Conservation (phyloP, 2,329 filamentous ascomycete genomes). For the Periconia sp. region DNA sequence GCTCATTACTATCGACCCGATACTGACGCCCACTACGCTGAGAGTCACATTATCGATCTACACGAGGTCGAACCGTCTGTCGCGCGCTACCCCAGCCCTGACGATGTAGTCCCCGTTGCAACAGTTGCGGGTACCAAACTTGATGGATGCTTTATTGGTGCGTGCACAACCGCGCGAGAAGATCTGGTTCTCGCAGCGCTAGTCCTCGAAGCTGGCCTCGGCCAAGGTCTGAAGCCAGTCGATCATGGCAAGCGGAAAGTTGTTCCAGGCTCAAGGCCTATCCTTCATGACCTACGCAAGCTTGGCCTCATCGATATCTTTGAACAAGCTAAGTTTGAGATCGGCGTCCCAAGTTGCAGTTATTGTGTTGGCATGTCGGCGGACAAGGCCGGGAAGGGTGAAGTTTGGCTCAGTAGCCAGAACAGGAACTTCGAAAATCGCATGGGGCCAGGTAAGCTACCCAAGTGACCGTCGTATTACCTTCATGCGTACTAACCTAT, state of each 20-base stretch:
- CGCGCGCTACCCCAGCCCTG: conserved; percentile 47
- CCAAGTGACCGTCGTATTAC: not conserved
- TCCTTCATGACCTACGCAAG: conserved; percentile 39
- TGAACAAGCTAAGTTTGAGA: conserved; percentile 45
- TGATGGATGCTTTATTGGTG: conserved; percentile 52
- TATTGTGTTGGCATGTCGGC: conserved; percentile 50
- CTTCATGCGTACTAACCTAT: not conserved
- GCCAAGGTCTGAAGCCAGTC: conserved; percentile 32
- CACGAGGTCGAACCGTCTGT: conserved; percentile 42
- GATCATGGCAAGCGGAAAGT: conserved; percentile 43
- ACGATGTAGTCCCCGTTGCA: conserved; percentile 47
- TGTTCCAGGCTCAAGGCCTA: conserved; percentile 46
- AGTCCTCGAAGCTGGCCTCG: conserved; percentile 44
- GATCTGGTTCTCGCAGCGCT: conserved; percentile 48
- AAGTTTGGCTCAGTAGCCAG: conserved; percentile 50
- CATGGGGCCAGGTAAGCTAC: conserved; percentile 45
- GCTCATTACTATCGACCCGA: conserved; percentile 47
- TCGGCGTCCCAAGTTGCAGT: conserved; percentile 48
- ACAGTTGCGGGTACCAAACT: conserved; percentile 36
- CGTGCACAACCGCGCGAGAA: conserved; percentile 52
- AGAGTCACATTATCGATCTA: conserved; percentile 43
- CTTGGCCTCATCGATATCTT: conserved; percentile 16
- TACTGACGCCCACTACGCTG: conserved; percentile 43
- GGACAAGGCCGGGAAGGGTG: conserved; percentile 45
- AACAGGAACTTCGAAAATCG: conserved; percentile 53